Conservation (phyloP, 2,329 filamentous ascomycete species). For the Periglandula ipomoeae region DNA sequence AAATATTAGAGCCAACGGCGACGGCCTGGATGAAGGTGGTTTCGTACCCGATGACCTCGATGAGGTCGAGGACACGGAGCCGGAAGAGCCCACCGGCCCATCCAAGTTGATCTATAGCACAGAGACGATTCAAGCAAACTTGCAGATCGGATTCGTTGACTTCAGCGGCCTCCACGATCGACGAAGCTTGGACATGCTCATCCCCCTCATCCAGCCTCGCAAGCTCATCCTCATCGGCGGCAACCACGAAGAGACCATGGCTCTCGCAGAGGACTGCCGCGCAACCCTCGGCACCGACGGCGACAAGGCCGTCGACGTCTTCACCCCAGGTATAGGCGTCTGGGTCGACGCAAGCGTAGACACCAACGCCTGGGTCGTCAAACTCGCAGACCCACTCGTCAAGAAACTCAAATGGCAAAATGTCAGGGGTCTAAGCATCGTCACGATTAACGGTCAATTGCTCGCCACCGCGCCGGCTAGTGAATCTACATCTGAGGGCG, state of each 20-base stretch:
- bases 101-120: constrained; percentile 62
- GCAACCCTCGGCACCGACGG: constrained; percentile 48
- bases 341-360: constrained; percentile 87
- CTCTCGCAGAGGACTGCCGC: constrained; percentile 72
- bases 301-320: constrained; percentile 58
- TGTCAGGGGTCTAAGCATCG: constrained; percentile 79
- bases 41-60: constrained; percentile 47
- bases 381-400: constrained; percentile 74
- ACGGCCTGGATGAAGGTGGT: constrained; percentile 25
- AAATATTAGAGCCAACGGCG: constrained; percentile 27
- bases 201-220: constrained; percentile 85
- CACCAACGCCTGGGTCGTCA: constrained; percentile 94
- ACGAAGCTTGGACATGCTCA: constrained; percentile 86
- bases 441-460: constrained; percentile 75
- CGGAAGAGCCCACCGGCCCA: constrained; percentile 50
- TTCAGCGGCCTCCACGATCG: constrained; percentile 90
- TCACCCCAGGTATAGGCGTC: constrained; percentile 67
- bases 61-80: constrained; percentile 45
- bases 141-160: constrained; percentile 80
- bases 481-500: constrained; percentile 17
- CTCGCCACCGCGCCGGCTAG: constrained; percentile 40
- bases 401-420: constrained; percentile 91
- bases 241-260: constrained; percentile 64
- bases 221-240: constrained; percentile 92
- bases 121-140: constrained; percentile 56